Conservation (phyloP, 2,329 filamentous ascomycete genomes). For the Aspergillus sp. region DNA sequence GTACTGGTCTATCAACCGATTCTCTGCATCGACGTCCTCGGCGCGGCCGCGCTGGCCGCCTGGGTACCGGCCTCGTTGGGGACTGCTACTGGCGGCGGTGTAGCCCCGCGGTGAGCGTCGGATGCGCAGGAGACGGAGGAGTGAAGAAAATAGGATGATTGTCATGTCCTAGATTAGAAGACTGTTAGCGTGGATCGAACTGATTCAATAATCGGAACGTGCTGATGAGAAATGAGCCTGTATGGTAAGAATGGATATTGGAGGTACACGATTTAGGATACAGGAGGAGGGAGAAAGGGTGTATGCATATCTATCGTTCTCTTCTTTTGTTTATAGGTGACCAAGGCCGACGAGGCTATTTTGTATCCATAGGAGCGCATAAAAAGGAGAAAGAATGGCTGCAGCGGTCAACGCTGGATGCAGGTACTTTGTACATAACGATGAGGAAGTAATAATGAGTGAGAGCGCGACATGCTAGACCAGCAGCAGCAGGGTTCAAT, state of each 20-base stretch:
- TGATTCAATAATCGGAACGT: constrained; percentile 1
- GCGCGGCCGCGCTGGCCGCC: constrained; percentile 33
- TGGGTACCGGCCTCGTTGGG: constrained; percentile 35
- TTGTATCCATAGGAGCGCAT: neutral
- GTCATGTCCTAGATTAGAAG: constrained; percentile 48
- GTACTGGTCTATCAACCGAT: constrained; percentile 89
- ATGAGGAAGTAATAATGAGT: constrained; percentile 19
- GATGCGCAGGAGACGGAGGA: constrained; percentile 45
- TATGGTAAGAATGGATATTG: neutral
- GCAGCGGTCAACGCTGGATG: neutral
- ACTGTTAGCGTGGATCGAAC: constrained; percentile 14
- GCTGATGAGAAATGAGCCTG: neutral
- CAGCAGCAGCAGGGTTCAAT: constrained; percentile 39
- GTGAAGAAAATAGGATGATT: constrained; percentile 52
- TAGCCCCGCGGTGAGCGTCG: constrained; percentile 42
- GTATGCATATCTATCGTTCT: neutral
- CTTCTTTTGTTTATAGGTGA: neutral
- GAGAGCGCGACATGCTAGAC: constrained; percentile 15
- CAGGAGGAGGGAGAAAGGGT: neutral
- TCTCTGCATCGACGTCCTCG: constrained; percentile 74
- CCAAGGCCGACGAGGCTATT: neutral
- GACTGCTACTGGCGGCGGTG: constrained; percentile 33
- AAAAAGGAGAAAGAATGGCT: neutral
- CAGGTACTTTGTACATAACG: constrained; percentile 4
- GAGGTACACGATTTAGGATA: constrained; percentile 1